Conservation (phyloP, 306 rosid species). For the Vigna mungo region DNA sequence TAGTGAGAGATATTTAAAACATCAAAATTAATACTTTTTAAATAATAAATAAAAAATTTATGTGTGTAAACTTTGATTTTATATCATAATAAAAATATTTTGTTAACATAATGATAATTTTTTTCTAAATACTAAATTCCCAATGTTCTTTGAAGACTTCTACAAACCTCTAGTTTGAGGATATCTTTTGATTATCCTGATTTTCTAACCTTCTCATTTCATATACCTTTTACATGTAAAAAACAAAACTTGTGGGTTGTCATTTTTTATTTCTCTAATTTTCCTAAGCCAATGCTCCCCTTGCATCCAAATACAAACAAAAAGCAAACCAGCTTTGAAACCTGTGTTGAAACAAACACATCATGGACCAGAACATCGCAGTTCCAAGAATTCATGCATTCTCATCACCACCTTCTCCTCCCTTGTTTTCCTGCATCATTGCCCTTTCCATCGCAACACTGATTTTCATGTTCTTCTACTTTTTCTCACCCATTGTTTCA, state of each 20-base stretch:
- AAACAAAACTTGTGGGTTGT: neutral
- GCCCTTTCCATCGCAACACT: slow-evolving; percentile 2
- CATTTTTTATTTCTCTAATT: neutral
- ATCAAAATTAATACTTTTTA: no score
- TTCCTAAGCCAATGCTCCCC: neutral
- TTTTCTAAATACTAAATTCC: no score
- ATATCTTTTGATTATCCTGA: no score
- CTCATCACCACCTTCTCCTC: slow-evolving; percentile 33
- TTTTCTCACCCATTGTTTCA: neutral
- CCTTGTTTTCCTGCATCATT: neutral
- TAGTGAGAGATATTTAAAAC: no score
- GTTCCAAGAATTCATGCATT: neutral
- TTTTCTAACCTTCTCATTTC: no score
- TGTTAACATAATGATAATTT: no score
- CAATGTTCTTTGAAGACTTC: no score
- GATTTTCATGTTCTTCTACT: neutral
- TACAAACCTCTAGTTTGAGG: no score
- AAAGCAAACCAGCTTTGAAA: neutral
- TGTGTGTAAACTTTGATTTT: no score
- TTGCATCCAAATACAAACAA: neutral
- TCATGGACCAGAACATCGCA: slow-evolving; percentile 22
- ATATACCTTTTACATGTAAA: no score
- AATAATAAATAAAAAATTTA: no score
- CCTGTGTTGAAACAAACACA: neutral
- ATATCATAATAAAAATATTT: no score